These are phyloP conservation scores for Stereocaulon alpinum DNA, from an alignment of 495 filamentous ascomycete genomes.

Conservation along the genomic window DNA sequence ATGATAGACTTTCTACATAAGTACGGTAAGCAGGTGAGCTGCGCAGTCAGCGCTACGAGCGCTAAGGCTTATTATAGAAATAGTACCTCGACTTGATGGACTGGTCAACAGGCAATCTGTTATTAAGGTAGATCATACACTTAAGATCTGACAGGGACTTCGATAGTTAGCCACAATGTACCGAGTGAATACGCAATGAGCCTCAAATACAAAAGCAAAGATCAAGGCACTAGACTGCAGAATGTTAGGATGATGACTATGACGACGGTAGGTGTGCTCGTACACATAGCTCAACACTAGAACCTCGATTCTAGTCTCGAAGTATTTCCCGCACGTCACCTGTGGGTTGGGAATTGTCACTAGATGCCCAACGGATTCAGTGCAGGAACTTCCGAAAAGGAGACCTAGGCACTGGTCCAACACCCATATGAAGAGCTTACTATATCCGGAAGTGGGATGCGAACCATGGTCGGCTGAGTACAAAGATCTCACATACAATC, in stretches of 20 bases:
- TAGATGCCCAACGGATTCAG: too few species aligned
- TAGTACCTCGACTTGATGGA: neutral
- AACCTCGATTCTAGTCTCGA: too few species aligned
- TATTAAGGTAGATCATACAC: too few species aligned
- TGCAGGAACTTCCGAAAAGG: neutral
- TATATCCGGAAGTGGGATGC: too few species aligned
- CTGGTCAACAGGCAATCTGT: neutral
- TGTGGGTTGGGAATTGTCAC: neutral
- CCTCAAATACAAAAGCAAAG: neutral
- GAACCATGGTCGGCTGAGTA: too few species aligned
- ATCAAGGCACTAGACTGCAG: too few species aligned
- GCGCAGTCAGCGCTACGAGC: neutral
- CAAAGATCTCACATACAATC: too few species aligned
- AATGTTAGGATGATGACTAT: too few species aligned
- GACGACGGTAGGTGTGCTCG: too few species aligned
- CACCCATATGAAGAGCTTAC: neutral
- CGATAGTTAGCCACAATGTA: neutral
- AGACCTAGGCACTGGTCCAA: neutral
- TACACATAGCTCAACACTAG: too few species aligned
- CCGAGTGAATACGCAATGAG: neutral
- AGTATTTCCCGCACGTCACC: too few species aligned
- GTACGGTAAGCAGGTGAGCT: neutral
- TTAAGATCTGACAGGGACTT: neutral
- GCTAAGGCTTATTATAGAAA: neutral
- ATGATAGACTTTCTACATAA: neutral